Evolutionary conservation across 2,329 filamentous ascomycete species (phyloP), one percentile per base, ranked within the genome.

Genomic region (Fusarium nanum): DNA sequence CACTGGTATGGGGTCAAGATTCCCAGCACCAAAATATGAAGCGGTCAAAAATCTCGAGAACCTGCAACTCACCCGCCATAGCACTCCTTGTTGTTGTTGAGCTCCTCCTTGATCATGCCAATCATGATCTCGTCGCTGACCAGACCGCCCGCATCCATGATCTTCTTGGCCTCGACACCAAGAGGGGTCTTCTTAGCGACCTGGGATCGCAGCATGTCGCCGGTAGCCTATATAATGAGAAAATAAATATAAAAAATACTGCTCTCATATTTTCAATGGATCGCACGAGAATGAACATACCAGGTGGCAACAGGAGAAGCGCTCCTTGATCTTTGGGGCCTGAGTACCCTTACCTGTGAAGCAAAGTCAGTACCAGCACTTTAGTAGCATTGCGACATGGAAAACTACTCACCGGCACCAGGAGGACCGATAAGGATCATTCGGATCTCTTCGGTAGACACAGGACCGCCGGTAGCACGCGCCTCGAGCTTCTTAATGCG

Each of bases 51-150:
- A 23, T 34, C 40, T n/a, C 30, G 37, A 46, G 40, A 55, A 59
- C 72, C 64, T 54, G 58, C 88, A 50, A 68, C 75, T 61, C 87
- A 98, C 95, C 96, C 96, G 83, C 95, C 95, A 86, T 93, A 93
- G 89, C 96, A 99, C 85, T 99, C 95, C 78, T 88, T 84, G 86
- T 99, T 99, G 84, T 88, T 92, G 78, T 97, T 92, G 54, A 99
- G 88, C 87, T 99, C 95, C 81, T 91, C 92, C 89, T 96, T 95
- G 86, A 99, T 99, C 96, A 99, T 99, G 83, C 95, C 94, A 82
- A 99, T 93, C 89, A 99, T 95, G 80, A 99, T 99, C 80, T 98
- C 95, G 83, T 99, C 96, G 82, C 94, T 97, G 81, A 99, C 96
- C 64, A 99, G 90, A 75, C 95, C 95, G 76, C 96, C 96, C 81